Conservation (phyloP, 176 grass and related monocot species). For the Poa pratensis region DNA sequence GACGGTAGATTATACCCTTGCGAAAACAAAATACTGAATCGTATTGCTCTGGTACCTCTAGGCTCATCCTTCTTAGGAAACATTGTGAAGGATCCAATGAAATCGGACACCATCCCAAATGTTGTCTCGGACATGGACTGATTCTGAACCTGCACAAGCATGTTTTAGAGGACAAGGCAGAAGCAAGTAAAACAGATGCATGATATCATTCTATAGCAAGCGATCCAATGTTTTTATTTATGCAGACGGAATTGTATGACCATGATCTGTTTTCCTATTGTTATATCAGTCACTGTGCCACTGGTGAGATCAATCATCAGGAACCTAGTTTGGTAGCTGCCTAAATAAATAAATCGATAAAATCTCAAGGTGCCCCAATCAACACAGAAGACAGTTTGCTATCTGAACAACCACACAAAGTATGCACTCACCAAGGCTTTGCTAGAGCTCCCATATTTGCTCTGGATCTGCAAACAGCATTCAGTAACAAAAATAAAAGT, state of each 20-base stretch:
- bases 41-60: constrained; percentile 48
- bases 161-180: neutral
- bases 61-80: constrained; percentile 66
- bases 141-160: constrained; percentile 52
- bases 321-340: neutral
- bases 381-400: neutral
- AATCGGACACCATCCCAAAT: constrained; percentile 71
- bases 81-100: constrained; percentile 68
- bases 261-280: neutral
- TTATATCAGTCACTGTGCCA: neutral
- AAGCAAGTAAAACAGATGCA: constrained; percentile 24
- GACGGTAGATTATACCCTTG: neutral
- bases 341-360: neutral
- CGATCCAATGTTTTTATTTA: neutral
- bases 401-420: neutral
- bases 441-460: constrained; percentile 74
- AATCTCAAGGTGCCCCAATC: neutral
- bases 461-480: constrained; percentile 76
- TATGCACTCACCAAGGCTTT: constrained; percentile 61
- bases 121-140: constrained; percentile 66
- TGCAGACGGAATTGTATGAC: neutral
- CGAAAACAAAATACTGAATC: neutral
- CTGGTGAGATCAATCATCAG: neutral
- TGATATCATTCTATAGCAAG: neutral
- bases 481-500: neutral